Conservation (phyloP, 371 early-diverging fungal genomes). For the Choanephora cucurbitarum region DNA sequence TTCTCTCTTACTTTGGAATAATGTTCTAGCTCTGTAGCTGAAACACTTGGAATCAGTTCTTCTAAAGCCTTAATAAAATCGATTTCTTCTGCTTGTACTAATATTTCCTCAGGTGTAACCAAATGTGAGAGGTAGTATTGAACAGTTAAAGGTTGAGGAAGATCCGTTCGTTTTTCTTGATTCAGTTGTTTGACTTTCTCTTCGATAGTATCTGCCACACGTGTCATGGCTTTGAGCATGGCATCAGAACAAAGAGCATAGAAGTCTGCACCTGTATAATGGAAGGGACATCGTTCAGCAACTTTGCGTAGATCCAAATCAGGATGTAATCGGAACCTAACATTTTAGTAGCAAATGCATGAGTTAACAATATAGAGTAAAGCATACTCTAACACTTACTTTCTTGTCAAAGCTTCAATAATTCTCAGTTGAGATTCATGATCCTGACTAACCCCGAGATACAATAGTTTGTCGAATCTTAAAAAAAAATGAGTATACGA, state of each 20-base stretch:
- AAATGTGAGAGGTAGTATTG: conserved; percentile 85
- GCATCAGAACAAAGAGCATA: conserved; percentile 98
- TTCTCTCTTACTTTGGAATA: conserved; percentile 78
- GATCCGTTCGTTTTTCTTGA: conserved; percentile 29
- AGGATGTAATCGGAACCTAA: conserved; percentile 80
- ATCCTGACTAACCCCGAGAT: conserved; percentile 88
- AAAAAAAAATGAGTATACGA: neutral
- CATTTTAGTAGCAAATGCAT: neutral
- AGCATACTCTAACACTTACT: conserved; percentile 49
- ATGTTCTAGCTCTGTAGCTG: conserved; percentile 84
- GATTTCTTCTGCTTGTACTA: conserved; percentile 72
- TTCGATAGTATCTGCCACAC: conserved; percentile 85
- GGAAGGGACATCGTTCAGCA: conserved; percentile 85
- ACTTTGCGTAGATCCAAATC: conserved; percentile 72
- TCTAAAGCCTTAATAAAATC: conserved; percentile 86
- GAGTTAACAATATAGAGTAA: too few relatives aligned
- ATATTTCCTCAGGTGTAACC: conserved; percentile 63
- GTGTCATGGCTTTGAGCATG: conserved; percentile 92
- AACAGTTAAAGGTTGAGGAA: conserved; percentile 65
- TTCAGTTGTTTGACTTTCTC: conserved; percentile 49
- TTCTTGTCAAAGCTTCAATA: conserved; percentile 91
- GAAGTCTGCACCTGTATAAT: conserved; percentile 97
- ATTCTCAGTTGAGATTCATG: conserved; percentile 88
- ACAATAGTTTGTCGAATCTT: conserved; percentile 95
- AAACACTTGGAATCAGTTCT: conserved; percentile 90